Evolutionary conservation across 208 protist genomes (phyloP).

Genomic region (Plasmodiophora brassicae): DNA sequence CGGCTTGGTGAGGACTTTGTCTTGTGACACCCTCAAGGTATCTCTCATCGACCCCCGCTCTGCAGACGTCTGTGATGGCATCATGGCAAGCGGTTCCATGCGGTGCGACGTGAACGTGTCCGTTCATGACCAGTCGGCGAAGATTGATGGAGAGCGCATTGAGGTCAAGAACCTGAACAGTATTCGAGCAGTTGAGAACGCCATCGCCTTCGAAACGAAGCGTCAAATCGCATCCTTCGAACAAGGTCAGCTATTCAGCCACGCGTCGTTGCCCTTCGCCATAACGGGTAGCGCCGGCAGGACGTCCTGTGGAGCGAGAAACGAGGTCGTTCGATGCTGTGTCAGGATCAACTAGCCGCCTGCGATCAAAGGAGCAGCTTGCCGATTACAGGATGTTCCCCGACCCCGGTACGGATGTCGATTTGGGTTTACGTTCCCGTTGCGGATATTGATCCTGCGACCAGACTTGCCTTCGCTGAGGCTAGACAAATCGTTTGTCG

Average conservation of each 20-base stretch:
- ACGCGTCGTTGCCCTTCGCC: too few species aligned
- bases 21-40: not conserved
- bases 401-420: not conserved
- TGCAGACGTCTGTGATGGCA: not conserved
- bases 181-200: not conserved
- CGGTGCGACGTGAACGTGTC: conserved; percentile 17
- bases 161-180: conserved; percentile 32
- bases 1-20: too few species aligned
- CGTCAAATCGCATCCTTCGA: not conserved
- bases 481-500: not conserved
- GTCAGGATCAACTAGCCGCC: not conserved
- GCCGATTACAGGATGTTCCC: not conserved
- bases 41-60: not conserved
- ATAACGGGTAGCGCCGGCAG: not conserved
- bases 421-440: not conserved
- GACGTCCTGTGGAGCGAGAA: not conserved
- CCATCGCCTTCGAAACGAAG: not conserved
- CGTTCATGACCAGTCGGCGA: not conserved
- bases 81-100: not conserved
- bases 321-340: not conserved
- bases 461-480: not conserved
- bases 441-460: not conserved
- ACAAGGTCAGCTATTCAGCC: not conserved
- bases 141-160: not conserved
- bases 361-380: not conserved